Conservation (phyloP, 2,329 filamentous ascomycete genomes). For the Allantophomopsis cytisporea region DNA sequence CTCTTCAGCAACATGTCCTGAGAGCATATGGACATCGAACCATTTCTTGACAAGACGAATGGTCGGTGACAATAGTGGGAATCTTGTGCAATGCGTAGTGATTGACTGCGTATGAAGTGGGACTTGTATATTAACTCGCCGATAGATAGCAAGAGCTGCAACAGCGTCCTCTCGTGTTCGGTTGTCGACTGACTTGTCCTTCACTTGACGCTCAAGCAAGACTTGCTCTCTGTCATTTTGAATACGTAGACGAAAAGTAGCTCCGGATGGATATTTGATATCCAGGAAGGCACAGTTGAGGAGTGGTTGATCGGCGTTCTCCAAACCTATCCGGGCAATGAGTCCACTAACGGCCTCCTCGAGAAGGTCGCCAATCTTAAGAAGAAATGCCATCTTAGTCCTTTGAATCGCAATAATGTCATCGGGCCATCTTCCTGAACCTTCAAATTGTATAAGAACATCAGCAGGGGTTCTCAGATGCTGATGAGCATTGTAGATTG, state of each 20-base stretch:
- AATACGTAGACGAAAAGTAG: slow-evolving; percentile 73
- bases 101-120: slow-evolving; percentile 75
- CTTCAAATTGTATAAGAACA: slow-evolving; percentile 81
- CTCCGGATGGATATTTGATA: slow-evolving; percentile 56
- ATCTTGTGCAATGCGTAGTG: slow-evolving; percentile 65
- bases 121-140: slow-evolving; percentile 55
- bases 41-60: slow-evolving; percentile 81
- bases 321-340: slow-evolving; percentile 62
- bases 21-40: slow-evolving; percentile 75
- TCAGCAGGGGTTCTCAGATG: slow-evolving; percentile 47
- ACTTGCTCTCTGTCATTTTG: slow-evolving; percentile 79
- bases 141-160: slow-evolving; percentile 54
- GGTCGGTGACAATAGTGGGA: slow-evolving; percentile 66
- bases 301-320: slow-evolving; percentile 55
- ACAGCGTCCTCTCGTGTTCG: slow-evolving; percentile 56
- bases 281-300: slow-evolving; percentile 77
- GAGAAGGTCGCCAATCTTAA: slow-evolving; percentile 53
- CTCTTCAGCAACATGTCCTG: slow-evolving; percentile 63
- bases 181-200: slow-evolving; percentile 55
- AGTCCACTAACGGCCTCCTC: slow-evolving; percentile 45
- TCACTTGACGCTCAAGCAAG: slow-evolving; percentile 65
- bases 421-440: slow-evolving; percentile 87
- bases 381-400: slow-evolving; percentile 79
- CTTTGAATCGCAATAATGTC: slow-evolving; percentile 83
- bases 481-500: slow-evolving; percentile 25